Evolutionary conservation across 768 basidiomycete genomes (phyloP).

Genomic region (Piloderma croceum): DNA sequence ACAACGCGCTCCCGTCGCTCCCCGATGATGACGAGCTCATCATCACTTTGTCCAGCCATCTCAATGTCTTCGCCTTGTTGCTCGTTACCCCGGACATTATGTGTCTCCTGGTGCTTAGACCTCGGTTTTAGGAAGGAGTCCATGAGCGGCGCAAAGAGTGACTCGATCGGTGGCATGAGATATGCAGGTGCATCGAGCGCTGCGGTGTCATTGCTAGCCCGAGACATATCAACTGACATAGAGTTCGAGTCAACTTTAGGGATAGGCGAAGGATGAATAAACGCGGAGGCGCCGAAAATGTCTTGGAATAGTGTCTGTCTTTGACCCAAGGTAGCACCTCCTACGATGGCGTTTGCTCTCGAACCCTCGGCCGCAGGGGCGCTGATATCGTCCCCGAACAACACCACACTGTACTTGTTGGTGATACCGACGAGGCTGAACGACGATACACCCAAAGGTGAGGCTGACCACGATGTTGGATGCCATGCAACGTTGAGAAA

Average conservation of each 20-base stretch:
- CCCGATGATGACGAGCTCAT: constrained; percentile 25
- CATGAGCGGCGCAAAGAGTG: constrained; percentile 63
- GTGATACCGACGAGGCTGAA: constrained; percentile 71
- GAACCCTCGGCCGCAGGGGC: constrained; percentile 38
- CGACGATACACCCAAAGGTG: constrained; percentile 23
- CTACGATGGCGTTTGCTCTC: constrained; percentile 33
- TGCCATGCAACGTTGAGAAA: constrained; percentile 46
- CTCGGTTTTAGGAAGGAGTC: constrained; percentile 38
- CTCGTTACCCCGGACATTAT: constrained; percentile 13
- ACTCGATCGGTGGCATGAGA: constrained; percentile 67
- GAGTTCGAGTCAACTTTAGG: constrained; percentile 10
- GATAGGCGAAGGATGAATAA: constrained; percentile 29
- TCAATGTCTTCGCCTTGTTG: constrained; percentile 19
- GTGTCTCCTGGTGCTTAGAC: constrained; percentile 15
- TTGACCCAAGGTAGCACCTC: constrained; percentile 18
- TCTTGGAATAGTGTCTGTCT: constrained; percentile 77
- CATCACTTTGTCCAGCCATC: constrained; percentile 11
- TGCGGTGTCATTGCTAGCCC: constrained; percentile 34
- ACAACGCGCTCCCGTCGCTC: constrained; percentile 34
- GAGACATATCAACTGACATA: constrained; percentile 6
- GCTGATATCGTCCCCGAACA: constrained; percentile 57
- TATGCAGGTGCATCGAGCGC: constrained; percentile 62
- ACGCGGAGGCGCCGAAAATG: constrained; percentile 80
- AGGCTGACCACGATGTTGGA: constrained; percentile 28
- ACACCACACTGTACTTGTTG: constrained; percentile 53